Percentiles rank a stretch among this genome's conserved stretches.
These are phyloP conservation scores for Cladosporium sp. DNA, from an alignment of 2,329 filamentous ascomycete species.

Conservation along the genomic window DNA sequence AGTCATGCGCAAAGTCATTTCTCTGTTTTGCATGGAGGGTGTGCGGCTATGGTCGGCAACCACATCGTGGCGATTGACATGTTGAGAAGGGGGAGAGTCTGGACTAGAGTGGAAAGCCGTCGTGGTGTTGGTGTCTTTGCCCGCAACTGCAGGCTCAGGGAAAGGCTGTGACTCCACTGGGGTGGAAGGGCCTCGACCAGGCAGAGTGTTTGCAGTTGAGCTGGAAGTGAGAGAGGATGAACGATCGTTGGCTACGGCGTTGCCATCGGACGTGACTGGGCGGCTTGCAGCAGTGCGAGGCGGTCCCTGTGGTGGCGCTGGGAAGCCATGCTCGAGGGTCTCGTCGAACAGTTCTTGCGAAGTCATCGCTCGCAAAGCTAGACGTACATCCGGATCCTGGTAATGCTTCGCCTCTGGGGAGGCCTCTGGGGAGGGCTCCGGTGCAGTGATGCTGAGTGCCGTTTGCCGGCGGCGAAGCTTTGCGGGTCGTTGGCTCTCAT, in stretches of 20 bases:
- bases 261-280: neutral
- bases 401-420: conserved; percentile 58
- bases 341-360: conserved; percentile 96
- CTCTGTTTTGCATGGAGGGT: conserved; percentile 52
- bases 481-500: conserved; percentile 3
- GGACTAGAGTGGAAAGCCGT: neutral
- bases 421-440: conserved; percentile 1
- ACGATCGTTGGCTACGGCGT: neutral
- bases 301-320: conserved; percentile 30
- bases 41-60: conserved; percentile 1
- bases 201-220: neutral
- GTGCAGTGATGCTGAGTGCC: neutral
- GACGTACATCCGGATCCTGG: conserved; percentile 80
- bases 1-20: conserved; percentile 97
- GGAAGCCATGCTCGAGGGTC: conserved; percentile 89
- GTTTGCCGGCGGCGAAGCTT: conserved; percentile 1
- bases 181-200: neutral
- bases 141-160: neutral
- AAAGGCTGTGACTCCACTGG: neutral
- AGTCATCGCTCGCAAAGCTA: conserved; percentile 78
- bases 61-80: neutral
- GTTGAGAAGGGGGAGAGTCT: neutral
- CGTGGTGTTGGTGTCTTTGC: neutral
- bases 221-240: conserved; percentile 9
- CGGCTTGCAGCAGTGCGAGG: neutral